These are phyloP conservation scores for Coprinopsis sp. DNA, from an alignment of 768 basidiomycete species.

Conservation along the genomic window DNA sequence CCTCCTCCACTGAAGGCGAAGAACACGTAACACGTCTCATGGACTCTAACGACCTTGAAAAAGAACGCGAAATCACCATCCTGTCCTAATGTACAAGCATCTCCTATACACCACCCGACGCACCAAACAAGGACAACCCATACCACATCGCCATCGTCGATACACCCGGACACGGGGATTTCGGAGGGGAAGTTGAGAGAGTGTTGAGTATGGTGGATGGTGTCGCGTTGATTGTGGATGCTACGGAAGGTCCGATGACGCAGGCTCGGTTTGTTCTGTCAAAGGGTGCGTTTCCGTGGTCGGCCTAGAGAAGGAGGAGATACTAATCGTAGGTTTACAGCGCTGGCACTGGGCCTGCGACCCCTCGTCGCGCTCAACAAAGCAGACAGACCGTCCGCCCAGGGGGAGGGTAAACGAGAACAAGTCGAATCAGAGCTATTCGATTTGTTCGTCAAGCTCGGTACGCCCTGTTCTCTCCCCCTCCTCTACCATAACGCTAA, in stretches of 20 bases:
- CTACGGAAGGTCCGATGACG: conserved; percentile 59
- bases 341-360: conserved; percentile 16
- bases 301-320: too few relatives aligned
- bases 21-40: conserved; percentile 42
- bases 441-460: conserved; percentile 47
- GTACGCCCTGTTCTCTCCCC: too few relatives aligned
- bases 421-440: conserved; percentile 49
- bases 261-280: conserved; percentile 51
- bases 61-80: conserved; percentile 58
- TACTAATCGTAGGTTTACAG: conserved; percentile 33
- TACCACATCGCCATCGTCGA: conserved; percentile 59
- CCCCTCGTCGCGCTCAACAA: conserved; percentile 50
- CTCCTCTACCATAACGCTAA: too few relatives aligned
- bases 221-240: conserved; percentile 55
- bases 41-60: conserved; percentile 52
- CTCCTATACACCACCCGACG: too few relatives aligned
- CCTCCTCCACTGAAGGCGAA: conserved; percentile 21
- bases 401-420: too few relatives aligned
- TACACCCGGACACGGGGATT: conserved; percentile 60
- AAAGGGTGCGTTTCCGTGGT: too few relatives aligned
- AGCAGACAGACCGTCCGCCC: conserved; percentile 40
- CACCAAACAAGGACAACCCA: conserved; percentile 42
- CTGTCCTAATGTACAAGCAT: conserved; percentile 55
- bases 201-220: conserved; percentile 60
- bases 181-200: conserved; percentile 59